phyloP scores from a whole-genome alignment of 371 early-diverging fungal species.

The Syncephalastrum racemosum region DNA sequence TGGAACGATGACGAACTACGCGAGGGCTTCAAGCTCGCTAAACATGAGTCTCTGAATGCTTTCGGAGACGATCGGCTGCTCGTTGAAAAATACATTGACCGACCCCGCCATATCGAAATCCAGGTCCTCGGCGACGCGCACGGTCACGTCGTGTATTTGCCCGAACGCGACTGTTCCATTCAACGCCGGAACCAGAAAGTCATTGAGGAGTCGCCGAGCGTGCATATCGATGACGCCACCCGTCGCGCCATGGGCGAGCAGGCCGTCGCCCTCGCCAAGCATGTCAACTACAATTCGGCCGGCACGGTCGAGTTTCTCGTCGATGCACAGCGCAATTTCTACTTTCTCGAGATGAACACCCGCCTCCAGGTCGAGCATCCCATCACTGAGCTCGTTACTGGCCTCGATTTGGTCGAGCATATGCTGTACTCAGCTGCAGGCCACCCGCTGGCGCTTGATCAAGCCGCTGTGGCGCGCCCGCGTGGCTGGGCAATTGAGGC shows the following conservation, averaged over 20 bases:
- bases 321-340: conserved; percentile 67
- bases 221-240: conserved; percentile 61
- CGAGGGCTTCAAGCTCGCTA: conserved; percentile 80
- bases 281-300: conserved; percentile 82
- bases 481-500: conserved; percentile 87
- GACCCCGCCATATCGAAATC: conserved; percentile 84
- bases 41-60: conserved; percentile 76
- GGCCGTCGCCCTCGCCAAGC: conserved; percentile 78
- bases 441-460: conserved; percentile 54
- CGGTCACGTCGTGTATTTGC: conserved; percentile 79
- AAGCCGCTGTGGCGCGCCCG: conserved; percentile 57
- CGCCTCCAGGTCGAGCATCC: conserved; percentile 97
- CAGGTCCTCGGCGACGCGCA: conserved; percentile 79
- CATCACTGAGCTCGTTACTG: conserved; percentile 93
- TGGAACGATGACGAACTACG: conserved; percentile 65
- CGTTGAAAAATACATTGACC: conserved; percentile 89
- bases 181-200: conserved; percentile 92
- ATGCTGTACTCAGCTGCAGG: conserved; percentile 83
- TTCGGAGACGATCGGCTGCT: conserved; percentile 89
- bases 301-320: conserved; percentile 80
- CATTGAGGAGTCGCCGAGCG: conserved; percentile 78
- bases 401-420: conserved; percentile 91
- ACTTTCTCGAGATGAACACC: conserved; percentile 90
- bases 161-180: conserved; percentile 91
- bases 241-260: conserved; percentile 82